phyloP scores from a whole-genome alignment of 805 yeast species.

The Citeromyces nyonsensis region DNA sequence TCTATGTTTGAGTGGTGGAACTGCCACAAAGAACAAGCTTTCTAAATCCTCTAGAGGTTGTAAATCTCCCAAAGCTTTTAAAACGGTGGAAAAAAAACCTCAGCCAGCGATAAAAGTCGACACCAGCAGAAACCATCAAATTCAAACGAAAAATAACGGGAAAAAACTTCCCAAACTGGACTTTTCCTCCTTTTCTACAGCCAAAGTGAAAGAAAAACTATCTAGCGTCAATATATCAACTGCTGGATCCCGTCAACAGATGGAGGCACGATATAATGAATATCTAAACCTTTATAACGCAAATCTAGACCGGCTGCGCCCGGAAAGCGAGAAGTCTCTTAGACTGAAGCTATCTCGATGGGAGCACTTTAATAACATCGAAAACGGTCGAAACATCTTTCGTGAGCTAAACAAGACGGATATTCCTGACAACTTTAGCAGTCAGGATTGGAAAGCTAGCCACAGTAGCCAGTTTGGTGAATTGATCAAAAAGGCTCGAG shows the following conservation, averaged over 20 bases:
- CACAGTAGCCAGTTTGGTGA: slow-evolving; percentile 22
- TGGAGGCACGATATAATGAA: slow-evolving; percentile 64
- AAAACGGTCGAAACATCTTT: slow-evolving; percentile 3
- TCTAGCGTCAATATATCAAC: slow-evolving; percentile 36
- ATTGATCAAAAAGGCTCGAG: slow-evolving; percentile 20
- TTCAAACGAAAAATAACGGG: slow-evolving; percentile 9
- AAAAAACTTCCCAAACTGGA: slow-evolving; percentile 46
- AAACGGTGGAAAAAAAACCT: background rate
- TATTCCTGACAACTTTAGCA: slow-evolving; percentile 18
- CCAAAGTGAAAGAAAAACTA: slow-evolving; percentile 48
- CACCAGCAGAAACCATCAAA: slow-evolving; percentile 14
- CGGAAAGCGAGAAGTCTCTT: slow-evolving; percentile 39
- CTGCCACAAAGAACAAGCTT: slow-evolving; percentile 1
- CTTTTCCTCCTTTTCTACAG: slow-evolving; percentile 38
- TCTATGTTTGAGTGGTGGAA: slow-evolving; percentile 28
- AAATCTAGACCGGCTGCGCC: slow-evolving; percentile 57
- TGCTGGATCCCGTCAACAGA: slow-evolving; percentile 42
- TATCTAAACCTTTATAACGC: slow-evolving; percentile 70
- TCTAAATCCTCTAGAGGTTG: slow-evolving; percentile 1
- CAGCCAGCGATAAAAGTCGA: background rate
- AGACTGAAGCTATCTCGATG: slow-evolving; percentile 44
- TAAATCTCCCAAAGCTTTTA: slow-evolving; percentile 5
- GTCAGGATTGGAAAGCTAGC: slow-evolving; percentile 23
- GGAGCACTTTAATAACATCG: slow-evolving; percentile 29
- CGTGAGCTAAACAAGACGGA: slow-evolving; percentile 17